A percentile compares a stretch with the other conserved stretches of the same genome.
Conservation (phyloP, 2,329 filamentous ascomycete genomes). For the Mycosphaerella sp. region DNA sequence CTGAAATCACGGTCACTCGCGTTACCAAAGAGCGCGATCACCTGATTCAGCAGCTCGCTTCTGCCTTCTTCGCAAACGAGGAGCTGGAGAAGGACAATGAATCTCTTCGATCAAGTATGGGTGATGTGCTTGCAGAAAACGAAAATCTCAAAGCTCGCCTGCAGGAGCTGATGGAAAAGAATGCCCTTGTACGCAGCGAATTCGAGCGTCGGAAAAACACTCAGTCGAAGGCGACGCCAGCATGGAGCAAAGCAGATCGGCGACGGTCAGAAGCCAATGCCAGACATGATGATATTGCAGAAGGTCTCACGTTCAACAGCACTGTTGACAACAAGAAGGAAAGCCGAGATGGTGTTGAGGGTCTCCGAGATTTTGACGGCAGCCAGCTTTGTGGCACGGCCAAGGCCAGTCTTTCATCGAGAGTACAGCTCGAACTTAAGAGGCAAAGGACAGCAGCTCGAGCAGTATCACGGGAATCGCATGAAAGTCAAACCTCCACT, state of each 20-base stretch:
- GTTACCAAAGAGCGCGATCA: conserved; percentile 60
- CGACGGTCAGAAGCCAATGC: neutral
- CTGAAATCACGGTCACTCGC: conserved; percentile 58
- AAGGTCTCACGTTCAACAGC: conserved; percentile 5
- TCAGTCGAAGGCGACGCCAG: neutral
- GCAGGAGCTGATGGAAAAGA: conserved; percentile 37
- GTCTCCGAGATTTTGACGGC: neutral
- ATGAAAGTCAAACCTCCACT: neutral
- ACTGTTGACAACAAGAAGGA: neutral
- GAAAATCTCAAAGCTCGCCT: conserved; percentile 55
- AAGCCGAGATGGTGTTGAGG: neutral
- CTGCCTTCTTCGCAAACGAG: conserved; percentile 54
- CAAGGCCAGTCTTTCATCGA: conserved; percentile 18
- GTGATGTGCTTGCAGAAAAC: conserved; percentile 71
- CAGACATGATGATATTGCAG: conserved; percentile 7
- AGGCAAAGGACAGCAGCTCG: conserved; percentile 17
- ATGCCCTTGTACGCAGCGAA: conserved; percentile 37
- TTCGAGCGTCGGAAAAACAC: conserved; percentile 30
- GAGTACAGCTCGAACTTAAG: conserved; percentile 30
- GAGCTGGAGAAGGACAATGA: conserved; percentile 44
- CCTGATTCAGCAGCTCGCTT: conserved; percentile 56
- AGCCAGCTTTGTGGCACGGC: conserved; percentile 19
- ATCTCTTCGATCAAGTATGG: conserved; percentile 49
- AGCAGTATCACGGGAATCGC: neutral
- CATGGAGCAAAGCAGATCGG: neutral